phyloP scores from a whole-genome alignment of 139 green algal genomes.

The Penium margaritaceum region DNA sequence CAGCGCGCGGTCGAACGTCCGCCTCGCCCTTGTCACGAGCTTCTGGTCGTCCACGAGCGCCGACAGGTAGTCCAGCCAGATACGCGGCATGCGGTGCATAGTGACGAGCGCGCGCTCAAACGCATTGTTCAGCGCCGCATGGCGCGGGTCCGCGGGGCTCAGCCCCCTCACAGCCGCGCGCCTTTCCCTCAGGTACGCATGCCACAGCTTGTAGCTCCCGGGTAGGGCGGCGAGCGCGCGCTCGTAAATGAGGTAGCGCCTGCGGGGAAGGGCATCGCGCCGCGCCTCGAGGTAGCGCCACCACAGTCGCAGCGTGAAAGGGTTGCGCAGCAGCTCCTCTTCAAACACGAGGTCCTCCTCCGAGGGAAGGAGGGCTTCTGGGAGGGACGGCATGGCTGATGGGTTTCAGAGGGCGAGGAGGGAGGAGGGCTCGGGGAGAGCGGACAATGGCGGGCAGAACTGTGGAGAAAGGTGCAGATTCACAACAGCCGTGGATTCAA shows the following conservation, averaged over 20 bases:
- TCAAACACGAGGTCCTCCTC: conserved; percentile 91
- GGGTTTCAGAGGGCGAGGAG: too few species aligned
- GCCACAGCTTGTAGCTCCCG: conserved; percentile 52
- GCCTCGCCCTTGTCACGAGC: conserved; percentile 67
- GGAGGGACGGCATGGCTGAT: conserved; percentile 17
- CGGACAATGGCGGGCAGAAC: too few species aligned
- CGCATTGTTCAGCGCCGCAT: conserved; percentile 73
- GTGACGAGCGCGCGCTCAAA: conserved; percentile 90
- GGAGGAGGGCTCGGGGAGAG: too few species aligned
- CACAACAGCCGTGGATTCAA: too few species aligned
- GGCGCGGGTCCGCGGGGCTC: conserved; percentile 48
- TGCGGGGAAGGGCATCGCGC: conserved; percentile 56
- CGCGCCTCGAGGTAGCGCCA: conserved; percentile 76
- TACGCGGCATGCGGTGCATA: conserved; percentile 95
- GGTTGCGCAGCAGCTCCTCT: conserved; percentile 90
- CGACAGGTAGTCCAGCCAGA: conserved; percentile 88
- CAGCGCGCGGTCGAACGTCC: conserved; percentile 83
- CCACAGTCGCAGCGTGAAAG: conserved; percentile 85
- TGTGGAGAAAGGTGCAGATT: too few species aligned
- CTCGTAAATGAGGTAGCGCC: conserved; percentile 81
- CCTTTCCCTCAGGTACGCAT: conserved; percentile 76
- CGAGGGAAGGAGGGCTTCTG: conserved; percentile 61
- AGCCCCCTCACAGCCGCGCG: conserved; percentile 60
- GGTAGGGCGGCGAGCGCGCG: conserved; percentile 77
- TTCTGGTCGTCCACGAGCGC: conserved; percentile 61